Evolutionary conservation across 108 stramenopile genomes (phyloP), one percentile per base, ranked within the genome.

Genomic region (Cyclostephanos invisitatus): DNA sequence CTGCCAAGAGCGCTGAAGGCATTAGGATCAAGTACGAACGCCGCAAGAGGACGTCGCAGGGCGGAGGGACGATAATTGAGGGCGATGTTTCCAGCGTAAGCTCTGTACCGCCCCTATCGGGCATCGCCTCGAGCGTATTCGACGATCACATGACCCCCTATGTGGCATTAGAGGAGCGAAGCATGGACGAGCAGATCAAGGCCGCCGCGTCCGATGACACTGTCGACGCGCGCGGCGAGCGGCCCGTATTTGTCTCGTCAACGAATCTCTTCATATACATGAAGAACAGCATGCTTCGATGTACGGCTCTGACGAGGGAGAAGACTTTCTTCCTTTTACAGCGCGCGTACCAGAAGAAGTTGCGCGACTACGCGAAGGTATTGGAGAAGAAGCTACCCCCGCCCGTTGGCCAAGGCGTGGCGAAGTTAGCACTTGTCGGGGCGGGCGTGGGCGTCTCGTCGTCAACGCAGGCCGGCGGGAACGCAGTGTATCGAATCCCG

Each of bases 131-230:
- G 3, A 80, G 83, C 21, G 93, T 92, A 12, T 99, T 98, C 82
- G 96, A 98, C 46, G 92, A 95, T 37, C 96, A 92, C 86, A 96
- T 98, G 96, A 87, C 94, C 17, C 95, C 97, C 4, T 99, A 98
- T 74, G 94, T 98, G 55, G 84, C 81, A 10, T 68, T 98, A 59
- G 99, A 98, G 80, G 84, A 86, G 72, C 74, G 89, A 64, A 96
- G 89, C 48, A 85, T 98, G 92, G 96, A 94, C 51, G 98, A 98
- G 66, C 88, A 91, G 72, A 80, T 95, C 46, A 80, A 74, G 40
- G 79, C 87, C 47, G 87, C 85, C 18, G 56, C 83, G 50, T 84
- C 83, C 50, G 91, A 95, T 54, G 80, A 84, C 44, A 89, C 89
- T 12, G 94, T 94, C n/a, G 97, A 97, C 67, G 86, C 87, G 21